Conservation (phyloP, 306 rosid genomes). For the Hippophae rhamnoides region DNA sequence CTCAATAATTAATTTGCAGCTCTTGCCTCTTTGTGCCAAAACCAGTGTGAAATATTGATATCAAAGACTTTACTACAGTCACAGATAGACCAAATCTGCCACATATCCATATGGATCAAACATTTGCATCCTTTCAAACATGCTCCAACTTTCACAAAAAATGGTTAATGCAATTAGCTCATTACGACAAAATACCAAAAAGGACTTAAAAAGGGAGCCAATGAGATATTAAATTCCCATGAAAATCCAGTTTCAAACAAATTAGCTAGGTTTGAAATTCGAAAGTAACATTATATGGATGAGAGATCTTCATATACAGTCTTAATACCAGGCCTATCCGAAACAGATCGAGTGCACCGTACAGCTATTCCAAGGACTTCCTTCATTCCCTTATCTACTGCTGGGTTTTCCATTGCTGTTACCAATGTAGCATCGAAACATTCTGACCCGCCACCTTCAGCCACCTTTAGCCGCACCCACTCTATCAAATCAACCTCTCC, state of each 20-base stretch:
- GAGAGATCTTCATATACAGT: conserved; percentile 93
- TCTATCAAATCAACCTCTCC: conserved; percentile 86
- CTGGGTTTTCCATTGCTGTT: conserved; percentile 51
- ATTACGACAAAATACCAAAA: conserved; percentile 29
- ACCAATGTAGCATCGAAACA: conserved; percentile 68
- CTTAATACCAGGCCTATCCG: conserved; percentile 91
- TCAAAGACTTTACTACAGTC: too few species aligned
- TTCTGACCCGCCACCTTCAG: conserved; percentile 82
- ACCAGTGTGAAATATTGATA: too few species aligned
- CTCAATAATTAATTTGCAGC: too few species aligned
- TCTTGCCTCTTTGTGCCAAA: too few species aligned
- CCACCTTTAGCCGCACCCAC: conserved; percentile 65
- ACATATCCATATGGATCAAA: not conserved
- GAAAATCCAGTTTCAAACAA: conserved; percentile 18
- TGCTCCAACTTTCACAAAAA: conserved; percentile 32
- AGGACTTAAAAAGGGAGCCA: conserved; percentile 45
- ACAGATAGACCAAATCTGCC: too few species aligned
- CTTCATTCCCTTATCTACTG: conserved; percentile 82
- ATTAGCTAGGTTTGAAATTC: conserved; percentile 20
- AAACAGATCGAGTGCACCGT: conserved; percentile 64
- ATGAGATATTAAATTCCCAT: conserved; percentile 68
- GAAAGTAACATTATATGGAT: conserved; percentile 48
- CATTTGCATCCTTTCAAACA: conserved; percentile 23
- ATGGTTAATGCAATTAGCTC: conserved; percentile 27
- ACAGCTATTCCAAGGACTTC: conserved; percentile 79